Evolutionary conservation across 192 early-diverging fungal species (phyloP).

Genomic region (Coemansia sp.): DNA sequence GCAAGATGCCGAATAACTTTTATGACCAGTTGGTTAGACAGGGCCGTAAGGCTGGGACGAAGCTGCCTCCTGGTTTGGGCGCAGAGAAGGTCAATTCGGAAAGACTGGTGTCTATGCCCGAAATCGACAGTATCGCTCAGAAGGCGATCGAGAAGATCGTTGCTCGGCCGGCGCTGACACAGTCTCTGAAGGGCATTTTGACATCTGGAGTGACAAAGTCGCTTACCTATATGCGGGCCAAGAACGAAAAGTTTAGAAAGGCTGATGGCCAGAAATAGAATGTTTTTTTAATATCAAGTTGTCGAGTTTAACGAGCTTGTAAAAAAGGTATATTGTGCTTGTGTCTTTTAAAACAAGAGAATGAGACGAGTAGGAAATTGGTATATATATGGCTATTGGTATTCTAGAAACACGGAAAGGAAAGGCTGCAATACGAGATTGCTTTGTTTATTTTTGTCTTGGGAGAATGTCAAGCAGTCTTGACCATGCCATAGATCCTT

Average conservation of each 20-base stretch:
- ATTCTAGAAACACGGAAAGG: too few species aligned
- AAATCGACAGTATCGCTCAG: slow-evolving; percentile 34
- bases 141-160: slow-evolving; percentile 66
- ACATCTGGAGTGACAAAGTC: slow-evolving; percentile 77
- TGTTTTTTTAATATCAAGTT: not conserved
- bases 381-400: too few species aligned
- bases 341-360: too few species aligned
- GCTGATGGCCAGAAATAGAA: not conserved
- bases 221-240: slow-evolving; percentile 58
- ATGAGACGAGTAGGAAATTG: too few species aligned
- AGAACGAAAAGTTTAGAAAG: slow-evolving; percentile 39
- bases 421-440: too few species aligned
- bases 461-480: slow-evolving; percentile 12
- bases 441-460: not conserved
- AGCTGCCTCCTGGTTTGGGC: slow-evolving; percentile 29
- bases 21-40: slow-evolving; percentile 56
- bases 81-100: slow-evolving; percentile 33
- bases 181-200: slow-evolving; percentile 88
- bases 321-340: not conserved
- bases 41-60: slow-evolving; percentile 43
- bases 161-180: slow-evolving; percentile 76
- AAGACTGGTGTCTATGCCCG: slow-evolving; percentile 26
- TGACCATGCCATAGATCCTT: slow-evolving; percentile 46
- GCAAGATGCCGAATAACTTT: slow-evolving; percentile 77
- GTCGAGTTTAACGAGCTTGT: not conserved